These are phyloP conservation scores for Candida ipomoeae DNA, from an alignment of 805 yeast genomes.

Conservation along the genomic window DNA sequence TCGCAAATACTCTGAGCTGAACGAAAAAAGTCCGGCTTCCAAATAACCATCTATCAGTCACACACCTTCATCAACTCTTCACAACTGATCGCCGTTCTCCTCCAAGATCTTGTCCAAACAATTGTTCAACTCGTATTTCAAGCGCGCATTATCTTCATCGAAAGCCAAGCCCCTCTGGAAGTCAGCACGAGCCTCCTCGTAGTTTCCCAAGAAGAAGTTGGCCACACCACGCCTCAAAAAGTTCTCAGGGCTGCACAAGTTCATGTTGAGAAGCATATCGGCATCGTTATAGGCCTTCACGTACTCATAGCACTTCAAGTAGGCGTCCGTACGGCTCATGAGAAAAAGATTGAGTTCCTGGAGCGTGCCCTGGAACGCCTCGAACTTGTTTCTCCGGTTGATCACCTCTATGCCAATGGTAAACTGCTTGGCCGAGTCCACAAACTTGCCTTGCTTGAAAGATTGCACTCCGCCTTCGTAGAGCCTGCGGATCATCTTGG, in stretches of 20 bases:
- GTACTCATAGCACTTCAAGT: constrained; percentile 50
- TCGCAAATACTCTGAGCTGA: no score
- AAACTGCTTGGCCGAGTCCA: constrained; percentile 62
- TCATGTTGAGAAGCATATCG: constrained; percentile 58
- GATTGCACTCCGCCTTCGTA: constrained; percentile 60
- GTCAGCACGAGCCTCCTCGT: constrained; percentile 58
- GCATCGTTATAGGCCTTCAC: constrained; percentile 65
- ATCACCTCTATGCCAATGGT: constrained; percentile 66
- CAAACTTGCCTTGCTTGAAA: constrained; percentile 50
- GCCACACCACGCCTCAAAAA: constrained; percentile 70
- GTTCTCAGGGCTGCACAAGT: constrained; percentile 61
- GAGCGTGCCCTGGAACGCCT: constrained; percentile 65
- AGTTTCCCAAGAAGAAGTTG: constrained; percentile 55
- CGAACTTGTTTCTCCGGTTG: constrained; percentile 65
- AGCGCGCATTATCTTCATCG: constrained; percentile 48
- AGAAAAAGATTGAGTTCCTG: constrained; percentile 64
- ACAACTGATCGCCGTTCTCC: constrained; percentile 51
- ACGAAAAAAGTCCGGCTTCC: no score
- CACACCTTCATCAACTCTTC: no score
- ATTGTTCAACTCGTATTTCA: constrained; percentile 45
- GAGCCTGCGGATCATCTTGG: constrained; percentile 59
- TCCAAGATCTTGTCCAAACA: constrained; percentile 47
- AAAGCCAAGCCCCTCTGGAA: constrained; percentile 73
- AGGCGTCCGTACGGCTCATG: constrained; percentile 69
- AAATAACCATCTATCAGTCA: no score